Base-by-base conservation (phyloP, 495 filamentous ascomycete species). In the Friedmanniomyces endolithicus region DNA sequence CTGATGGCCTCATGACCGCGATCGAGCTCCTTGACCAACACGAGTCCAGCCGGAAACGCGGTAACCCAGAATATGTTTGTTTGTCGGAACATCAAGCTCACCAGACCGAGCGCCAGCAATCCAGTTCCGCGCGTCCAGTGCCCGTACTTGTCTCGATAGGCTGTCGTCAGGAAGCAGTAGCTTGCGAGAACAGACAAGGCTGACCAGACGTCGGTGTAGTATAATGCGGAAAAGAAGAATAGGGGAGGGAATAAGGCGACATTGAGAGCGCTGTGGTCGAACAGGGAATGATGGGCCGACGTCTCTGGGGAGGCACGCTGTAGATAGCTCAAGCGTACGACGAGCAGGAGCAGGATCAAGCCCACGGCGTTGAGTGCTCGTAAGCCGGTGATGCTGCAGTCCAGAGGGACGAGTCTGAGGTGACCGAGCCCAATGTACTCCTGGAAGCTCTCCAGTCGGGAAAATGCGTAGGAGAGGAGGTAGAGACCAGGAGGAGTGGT, bases 31-130 rank as follows among this genome's bases (percentile, higher is more conserved):
- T 64, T 78, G 48, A 87, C 75, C 14, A 78, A 74, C 54, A 87
- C 81, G 24, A 90, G 58, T 16, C 82, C 88, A 54, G 88, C 88
- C 54, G 94, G 77, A 65, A 92, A 96, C 0, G 89, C 71, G 1
- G 86, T 81, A 1, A 90, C 85, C 92, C 92, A 98, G 66, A 97
- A 89, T 56, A 97, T 85, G 63, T 98, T 98, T 11, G 92, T 98
- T 69, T 98, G 92, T 29, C 92, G 72, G 71, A 90, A 89, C 17
- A 77, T 70, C 34, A 98, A 71, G 29, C 86, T 77, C 1, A 74
- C 55, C 12, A 86, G 57, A 0, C 85, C 85, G 0, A 75, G 68
- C 35, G 29, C 20, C 1, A 56, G 1, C 49, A 74, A 11, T 40
- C 9, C 27, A 22, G 33, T 14, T 3, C 4, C 6, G 31, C 29